phyloP scores from a whole-genome alignment of 176 grass and related monocot genomes.

The Canna indica region DNA sequence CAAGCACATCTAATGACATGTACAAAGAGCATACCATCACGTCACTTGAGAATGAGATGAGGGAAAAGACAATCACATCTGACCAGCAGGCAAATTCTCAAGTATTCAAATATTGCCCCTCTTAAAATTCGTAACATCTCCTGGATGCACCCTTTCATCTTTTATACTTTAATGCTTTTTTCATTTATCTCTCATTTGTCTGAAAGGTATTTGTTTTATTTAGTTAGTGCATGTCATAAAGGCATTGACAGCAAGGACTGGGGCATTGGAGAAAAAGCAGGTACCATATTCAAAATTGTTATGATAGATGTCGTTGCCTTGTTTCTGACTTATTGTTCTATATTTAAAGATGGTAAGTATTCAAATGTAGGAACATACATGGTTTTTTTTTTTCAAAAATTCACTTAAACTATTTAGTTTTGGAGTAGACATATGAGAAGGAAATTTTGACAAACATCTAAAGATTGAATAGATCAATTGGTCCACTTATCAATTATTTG shows the following conservation, averaged over 20 bases:
- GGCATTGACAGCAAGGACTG: conserved; percentile 31
- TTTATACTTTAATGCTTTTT: background rate
- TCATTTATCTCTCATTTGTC: background rate
- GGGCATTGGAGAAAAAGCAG: conserved; percentile 56
- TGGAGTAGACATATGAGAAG: background rate
- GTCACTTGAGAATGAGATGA: background rate
- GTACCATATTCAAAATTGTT: conserved; percentile 23
- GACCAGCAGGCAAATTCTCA: background rate
- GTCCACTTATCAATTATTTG: background rate
- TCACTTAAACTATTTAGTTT: too few relatives aligned
- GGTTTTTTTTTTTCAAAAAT: too few relatives aligned
- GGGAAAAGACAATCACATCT: conserved; percentile 12
- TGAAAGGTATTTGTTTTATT: conserved; percentile 16
- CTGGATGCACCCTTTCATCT: background rate
- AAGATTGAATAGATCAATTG: background rate
- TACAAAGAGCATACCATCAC: conserved; percentile 12
- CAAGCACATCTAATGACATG: conserved; percentile 20
- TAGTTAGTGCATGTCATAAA: conserved; percentile 52
- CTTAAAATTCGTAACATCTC: background rate
- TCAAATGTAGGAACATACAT: background rate
- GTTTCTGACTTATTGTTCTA: background rate
- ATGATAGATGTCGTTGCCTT: background rate
- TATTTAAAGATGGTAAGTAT: background rate
- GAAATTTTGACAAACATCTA: background rate
- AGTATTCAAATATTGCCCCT: background rate